Conservation (phyloP, 176 grass and related monocot species). For the Aegilops tauschii region DNA sequence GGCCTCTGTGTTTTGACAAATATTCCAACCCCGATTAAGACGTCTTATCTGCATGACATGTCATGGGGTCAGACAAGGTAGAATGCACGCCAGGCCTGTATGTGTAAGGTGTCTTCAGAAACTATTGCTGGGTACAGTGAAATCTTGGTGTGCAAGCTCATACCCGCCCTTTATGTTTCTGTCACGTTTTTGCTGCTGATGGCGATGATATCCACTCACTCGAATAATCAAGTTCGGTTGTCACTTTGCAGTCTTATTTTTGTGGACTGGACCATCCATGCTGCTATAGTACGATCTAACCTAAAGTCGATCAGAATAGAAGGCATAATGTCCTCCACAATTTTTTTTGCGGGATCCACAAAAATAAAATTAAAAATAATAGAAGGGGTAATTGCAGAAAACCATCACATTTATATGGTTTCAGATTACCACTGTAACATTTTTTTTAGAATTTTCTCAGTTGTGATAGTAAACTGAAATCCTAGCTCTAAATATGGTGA, state of each 20-base stretch:
- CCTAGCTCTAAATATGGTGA: too few species aligned
- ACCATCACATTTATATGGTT: too few species aligned
- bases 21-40: conserved; percentile 21
- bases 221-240: not conserved
- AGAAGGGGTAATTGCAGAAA: too few species aligned
- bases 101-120: conserved; percentile 1
- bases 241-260: not conserved
- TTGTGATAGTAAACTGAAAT: too few species aligned
- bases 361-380: too few species aligned
- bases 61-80: conserved; percentile 26
- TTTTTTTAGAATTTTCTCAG: too few species aligned
- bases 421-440: too few species aligned
- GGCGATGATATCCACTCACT: conserved; percentile 12
- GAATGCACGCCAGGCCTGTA: conserved; percentile 11
- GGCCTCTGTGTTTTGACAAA: conserved; percentile 20
- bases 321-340: not conserved
- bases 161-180: not conserved
- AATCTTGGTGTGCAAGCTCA: conserved; percentile 19
- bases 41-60: conserved; percentile 9
- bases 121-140: not conserved
- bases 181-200: conserved; percentile 2
- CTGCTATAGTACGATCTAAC: not conserved
- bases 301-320: not conserved
- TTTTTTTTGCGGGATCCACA: too few species aligned
- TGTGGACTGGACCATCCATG: not conserved